Conservation (phyloP, 768 basidiomycete species). For the Clathrus columnatus region DNA sequence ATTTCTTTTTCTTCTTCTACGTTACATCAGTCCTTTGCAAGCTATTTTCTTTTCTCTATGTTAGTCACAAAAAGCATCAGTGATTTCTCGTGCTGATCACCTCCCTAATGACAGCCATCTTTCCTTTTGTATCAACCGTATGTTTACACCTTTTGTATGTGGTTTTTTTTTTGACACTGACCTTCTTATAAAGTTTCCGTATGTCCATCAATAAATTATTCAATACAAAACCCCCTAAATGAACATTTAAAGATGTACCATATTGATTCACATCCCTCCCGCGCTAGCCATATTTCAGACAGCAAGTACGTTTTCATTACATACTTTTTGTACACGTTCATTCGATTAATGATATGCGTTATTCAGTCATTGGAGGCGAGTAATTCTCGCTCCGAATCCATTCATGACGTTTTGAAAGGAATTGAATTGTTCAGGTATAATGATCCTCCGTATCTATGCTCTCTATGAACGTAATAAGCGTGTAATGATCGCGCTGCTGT, state of each 20-base stretch:
- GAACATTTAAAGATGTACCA: background rate
- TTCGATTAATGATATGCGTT: background rate
- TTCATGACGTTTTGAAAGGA: background rate
- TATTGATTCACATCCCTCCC: background rate
- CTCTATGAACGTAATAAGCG: background rate
- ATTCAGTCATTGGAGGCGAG: background rate
- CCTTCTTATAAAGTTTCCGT: background rate
- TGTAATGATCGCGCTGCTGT: background rate
- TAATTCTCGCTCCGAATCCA: background rate
- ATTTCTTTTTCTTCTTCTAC: background rate
- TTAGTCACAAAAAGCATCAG: background rate
- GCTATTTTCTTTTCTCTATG: background rate
- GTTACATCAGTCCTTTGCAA: background rate
- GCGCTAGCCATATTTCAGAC: background rate
- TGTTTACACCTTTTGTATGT: background rate
- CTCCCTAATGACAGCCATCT: background rate
- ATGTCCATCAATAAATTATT: too few relatives aligned
- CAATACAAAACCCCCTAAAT: too few relatives aligned
- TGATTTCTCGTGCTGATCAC: background rate
- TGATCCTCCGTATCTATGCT: background rate
- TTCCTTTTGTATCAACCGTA: background rate
- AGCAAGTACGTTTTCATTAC: background rate
- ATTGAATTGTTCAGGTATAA: background rate
- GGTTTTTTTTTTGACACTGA: background rate
- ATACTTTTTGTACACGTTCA: background rate